These are phyloP conservation scores for Cronartium quercuum DNA, from an alignment of 1,284 basidiomycete species.

Conservation along the genomic window DNA sequence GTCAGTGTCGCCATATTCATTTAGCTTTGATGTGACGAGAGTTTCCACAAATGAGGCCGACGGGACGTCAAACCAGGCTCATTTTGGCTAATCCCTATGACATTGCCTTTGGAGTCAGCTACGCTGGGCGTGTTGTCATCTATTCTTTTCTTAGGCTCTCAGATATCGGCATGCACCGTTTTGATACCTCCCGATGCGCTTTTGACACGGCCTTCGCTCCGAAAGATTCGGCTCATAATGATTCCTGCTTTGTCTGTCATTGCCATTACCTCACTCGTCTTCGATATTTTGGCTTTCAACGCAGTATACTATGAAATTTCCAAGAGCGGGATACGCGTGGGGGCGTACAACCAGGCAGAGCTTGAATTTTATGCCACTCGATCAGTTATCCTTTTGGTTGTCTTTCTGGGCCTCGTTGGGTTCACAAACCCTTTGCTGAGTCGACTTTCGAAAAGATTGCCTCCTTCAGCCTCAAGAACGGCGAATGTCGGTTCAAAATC, in stretches of 20 bases:
- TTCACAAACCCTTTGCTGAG: slow-evolving; percentile 7
- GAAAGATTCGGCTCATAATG: neutral
- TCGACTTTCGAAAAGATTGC: neutral
- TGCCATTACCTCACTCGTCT: slow-evolving; percentile 10
- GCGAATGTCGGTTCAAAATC: neutral
- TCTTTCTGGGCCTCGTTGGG: slow-evolving; percentile 1
- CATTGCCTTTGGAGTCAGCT: slow-evolving; percentile 4
- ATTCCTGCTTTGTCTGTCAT: neutral
- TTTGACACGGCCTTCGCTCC: slow-evolving; percentile 4
- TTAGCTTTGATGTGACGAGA: no score
- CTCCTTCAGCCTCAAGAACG: neutral
- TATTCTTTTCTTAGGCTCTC: slow-evolving; percentile 26
- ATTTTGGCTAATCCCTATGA: neutral
- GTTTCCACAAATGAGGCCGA: neutral
- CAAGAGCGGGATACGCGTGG: slow-evolving; percentile 2
- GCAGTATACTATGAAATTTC: slow-evolving; percentile 14
- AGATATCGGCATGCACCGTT: neutral
- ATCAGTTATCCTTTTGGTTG: slow-evolving; percentile 13
- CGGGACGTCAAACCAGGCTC: neutral
- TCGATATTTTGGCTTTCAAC: slow-evolving; percentile 19
- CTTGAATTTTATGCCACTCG: slow-evolving; percentile 8
- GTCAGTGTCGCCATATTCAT: neutral
- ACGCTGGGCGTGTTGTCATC: slow-evolving; percentile 27
- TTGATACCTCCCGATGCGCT: slow-evolving; percentile 1
- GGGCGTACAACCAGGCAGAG: neutral